phyloP scores from a whole-genome alignment of 257 asterid species.

The Hygrophila difformis region DNA sequence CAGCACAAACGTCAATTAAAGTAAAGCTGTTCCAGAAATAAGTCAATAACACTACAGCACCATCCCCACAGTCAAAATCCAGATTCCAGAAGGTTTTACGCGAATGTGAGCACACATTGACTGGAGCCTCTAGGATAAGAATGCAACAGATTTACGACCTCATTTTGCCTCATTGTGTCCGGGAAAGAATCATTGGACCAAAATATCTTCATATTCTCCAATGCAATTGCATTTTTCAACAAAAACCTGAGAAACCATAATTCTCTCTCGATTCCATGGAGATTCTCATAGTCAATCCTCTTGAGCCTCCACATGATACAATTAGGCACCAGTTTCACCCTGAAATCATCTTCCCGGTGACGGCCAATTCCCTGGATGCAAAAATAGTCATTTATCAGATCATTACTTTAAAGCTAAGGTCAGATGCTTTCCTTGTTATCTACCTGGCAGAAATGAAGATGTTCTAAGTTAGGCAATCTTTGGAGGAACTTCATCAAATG shows the following conservation, averaged over 20 bases:
- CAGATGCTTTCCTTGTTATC: background rate
- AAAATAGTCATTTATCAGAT: slow-evolving; percentile 1
- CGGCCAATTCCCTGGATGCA: slow-evolving; percentile 29
- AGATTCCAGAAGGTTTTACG: slow-evolving; percentile 26
- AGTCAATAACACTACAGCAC: too few relatives aligned
- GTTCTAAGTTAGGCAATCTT: slow-evolving; percentile 33
- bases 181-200: slow-evolving; percentile 17
- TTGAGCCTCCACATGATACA: slow-evolving; percentile 30
- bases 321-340: slow-evolving; percentile 14
- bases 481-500: slow-evolving; percentile 28
- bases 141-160: slow-evolving; percentile 24
- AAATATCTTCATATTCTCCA: slow-evolving; percentile 34
- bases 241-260: slow-evolving; percentile 29
- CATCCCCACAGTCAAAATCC: too few relatives aligned
- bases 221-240: slow-evolving; percentile 21
- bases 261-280: slow-evolving; percentile 31
- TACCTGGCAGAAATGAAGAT: slow-evolving; percentile 36
- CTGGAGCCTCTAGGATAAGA: slow-evolving; percentile 22
- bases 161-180: slow-evolving; percentile 18
- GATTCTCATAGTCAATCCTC: slow-evolving; percentile 27
- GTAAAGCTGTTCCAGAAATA: too few relatives aligned
- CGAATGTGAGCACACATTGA: slow-evolving; percentile 23
- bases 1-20: too few relatives aligned
- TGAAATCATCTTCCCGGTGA: slow-evolving; percentile 21
- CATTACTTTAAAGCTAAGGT: background rate